A percentile compares a stretch with the other conserved stretches of the same genome.
phyloP scores from a whole-genome alignment of 176 grass and related monocot genomes.

The Dendrocalamus sinicus region DNA sequence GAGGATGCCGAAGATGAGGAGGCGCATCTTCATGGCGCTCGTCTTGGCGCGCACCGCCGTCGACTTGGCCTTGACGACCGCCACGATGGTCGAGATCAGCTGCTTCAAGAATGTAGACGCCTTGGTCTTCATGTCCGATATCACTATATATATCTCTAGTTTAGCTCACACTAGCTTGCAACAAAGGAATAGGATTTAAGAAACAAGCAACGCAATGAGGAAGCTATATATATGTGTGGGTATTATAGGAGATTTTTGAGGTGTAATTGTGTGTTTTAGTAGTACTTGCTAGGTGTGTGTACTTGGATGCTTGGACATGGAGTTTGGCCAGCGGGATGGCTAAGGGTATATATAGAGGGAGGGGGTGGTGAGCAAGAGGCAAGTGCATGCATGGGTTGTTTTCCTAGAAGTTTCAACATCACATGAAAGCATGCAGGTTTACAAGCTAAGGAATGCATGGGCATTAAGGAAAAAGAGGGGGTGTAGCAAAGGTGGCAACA shows the following conservation, averaged over 20 bases:
- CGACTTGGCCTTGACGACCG: conserved; percentile 63
- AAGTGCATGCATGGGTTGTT: not conserved
- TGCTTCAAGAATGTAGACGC: conserved; percentile 78
- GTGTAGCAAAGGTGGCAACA: not conserved
- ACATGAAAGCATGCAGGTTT: conserved; percentile 31
- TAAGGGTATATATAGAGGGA: conserved; percentile 54
- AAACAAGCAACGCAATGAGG: not conserved
- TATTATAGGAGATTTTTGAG: too few species aligned
- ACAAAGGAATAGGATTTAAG: not conserved
- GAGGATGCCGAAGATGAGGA: conserved; percentile 70
- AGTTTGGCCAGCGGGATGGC: conserved; percentile 52
- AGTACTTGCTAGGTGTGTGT: conserved; percentile 4
- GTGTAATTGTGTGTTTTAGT: not conserved
- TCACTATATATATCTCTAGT: not conserved
- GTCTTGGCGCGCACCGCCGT: conserved; percentile 67
- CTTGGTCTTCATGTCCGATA: conserved; percentile 75
- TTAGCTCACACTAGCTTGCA: not conserved
- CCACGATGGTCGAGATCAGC: conserved; percentile 56
- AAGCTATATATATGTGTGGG: not conserved
- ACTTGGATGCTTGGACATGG: conserved; percentile 68
- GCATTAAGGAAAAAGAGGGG: not conserved
- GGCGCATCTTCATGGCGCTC: conserved; percentile 59
- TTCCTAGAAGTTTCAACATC: conserved; percentile 32
- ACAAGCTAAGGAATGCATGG: conserved; percentile 36
- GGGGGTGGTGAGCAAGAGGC: not conserved